Conservation (phyloP, 192 early-diverging fungal genomes). For the Coemansia sp. region DNA sequence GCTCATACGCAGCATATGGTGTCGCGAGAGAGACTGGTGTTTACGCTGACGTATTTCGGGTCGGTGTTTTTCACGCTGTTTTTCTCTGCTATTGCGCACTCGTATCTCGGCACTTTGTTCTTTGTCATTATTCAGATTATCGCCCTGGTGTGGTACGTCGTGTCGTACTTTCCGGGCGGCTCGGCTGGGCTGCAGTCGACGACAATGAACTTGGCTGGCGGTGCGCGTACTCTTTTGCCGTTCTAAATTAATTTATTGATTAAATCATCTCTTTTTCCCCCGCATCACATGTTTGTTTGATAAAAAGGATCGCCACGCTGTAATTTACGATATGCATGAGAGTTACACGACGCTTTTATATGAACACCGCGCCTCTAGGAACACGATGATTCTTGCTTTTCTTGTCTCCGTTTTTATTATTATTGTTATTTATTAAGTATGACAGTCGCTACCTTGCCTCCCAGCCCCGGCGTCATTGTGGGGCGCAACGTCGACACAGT, state of each 20-base stretch:
- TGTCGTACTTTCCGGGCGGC: slow-evolving; percentile 80
- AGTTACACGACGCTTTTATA: neutral
- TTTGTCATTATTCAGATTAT: slow-evolving; percentile 77
- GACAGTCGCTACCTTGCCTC: neutral
- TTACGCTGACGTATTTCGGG: slow-evolving; percentile 77
- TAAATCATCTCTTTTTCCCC: neutral
- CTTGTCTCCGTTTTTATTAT: neutral
- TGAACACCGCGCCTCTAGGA: neutral
- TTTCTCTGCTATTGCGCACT: slow-evolving; percentile 70
- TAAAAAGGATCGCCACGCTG: neutral
- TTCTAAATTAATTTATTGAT: slow-evolving; percentile 16
- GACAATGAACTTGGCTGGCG: slow-evolving; percentile 44
- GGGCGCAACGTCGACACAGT: slow-evolving; percentile 46
- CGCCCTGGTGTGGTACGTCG: slow-evolving; percentile 82
- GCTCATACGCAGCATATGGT: slow-evolving; percentile 81
- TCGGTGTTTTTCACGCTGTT: slow-evolving; percentile 86
- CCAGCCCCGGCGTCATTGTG: neutral
- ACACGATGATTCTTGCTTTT: neutral
- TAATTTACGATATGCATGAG: neutral
- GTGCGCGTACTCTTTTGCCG: slow-evolving; percentile 50
- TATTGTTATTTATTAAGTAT: neutral
- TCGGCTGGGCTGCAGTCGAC: slow-evolving; percentile 62
- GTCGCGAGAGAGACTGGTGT: slow-evolving; percentile 76
- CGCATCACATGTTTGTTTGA: neutral
- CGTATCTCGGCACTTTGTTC: slow-evolving; percentile 77